Base-by-base conservation (phyloP, 2,329 filamentous ascomycete genomes). In the Calonectria naviculata region DNA sequence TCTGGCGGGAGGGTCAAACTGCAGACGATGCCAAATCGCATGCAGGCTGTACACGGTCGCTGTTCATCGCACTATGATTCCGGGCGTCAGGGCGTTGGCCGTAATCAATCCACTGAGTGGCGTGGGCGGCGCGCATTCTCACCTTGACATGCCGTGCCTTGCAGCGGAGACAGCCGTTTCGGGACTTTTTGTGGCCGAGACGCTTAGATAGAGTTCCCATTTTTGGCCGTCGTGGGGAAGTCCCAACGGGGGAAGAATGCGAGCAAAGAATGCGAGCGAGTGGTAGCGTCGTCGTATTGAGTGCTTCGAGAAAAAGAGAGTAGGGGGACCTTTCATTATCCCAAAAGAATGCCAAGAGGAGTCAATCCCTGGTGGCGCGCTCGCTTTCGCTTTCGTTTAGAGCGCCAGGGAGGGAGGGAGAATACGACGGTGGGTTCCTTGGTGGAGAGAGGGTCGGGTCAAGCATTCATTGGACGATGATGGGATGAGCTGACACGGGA, bases 101-200 rank as follows among this genome's bases (percentile, higher is more conserved):
- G 26, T 17, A 17, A 5, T 21, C 7, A 26, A 29, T 44, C 46
- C n/a, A 46, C 9, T 8, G 28, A 24, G 13, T 31, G 31, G 17
- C 47, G 15, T 13, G 44, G 21, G 26, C 26, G 17, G 7, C n/a
- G 19, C 24, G 41, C 34, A 10, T 47, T 26, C 66, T 47, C 44
- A 74, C 72, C 68, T 74, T 74, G 62, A 74, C 72, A n/a, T 71
- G 72, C 3, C 72, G 68, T 34, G 62, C 62, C 42, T 74, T 74
- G 66, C 72, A 74, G 15, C 71, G 71, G 46, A 70, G 42, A 67
- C 72, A 74, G 10, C 72, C 72, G n/a, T 54, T 65, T 34, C 71
- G 49, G 24, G 72, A 74, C 38, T 74, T 74, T 47, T 67, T 71
- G 19, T 73, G 68, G 9, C 72, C 72, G 17, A 74, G 68, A 8